phyloP scores from a whole-genome alignment of 768 basidiomycete genomes.

The Nevesoporus exiguus region DNA sequence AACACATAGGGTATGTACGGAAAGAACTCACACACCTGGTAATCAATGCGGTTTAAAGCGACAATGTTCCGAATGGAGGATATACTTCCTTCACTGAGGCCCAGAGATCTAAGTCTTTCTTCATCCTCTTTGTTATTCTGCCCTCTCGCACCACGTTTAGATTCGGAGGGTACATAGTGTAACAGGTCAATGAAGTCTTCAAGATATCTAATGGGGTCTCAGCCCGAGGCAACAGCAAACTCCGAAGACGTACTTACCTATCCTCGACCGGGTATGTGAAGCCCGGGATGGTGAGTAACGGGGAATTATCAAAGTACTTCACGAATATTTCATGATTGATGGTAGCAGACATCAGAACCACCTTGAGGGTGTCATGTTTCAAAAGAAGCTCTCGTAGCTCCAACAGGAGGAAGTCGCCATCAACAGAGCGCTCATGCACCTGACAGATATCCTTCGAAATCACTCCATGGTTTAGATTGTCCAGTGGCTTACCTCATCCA shows the following conservation, averaged over 20 bases:
- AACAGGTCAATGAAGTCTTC: constrained; percentile 70
- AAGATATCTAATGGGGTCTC: constrained; percentile 56
- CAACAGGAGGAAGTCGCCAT: constrained; percentile 85
- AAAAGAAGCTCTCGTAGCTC: constrained; percentile 75
- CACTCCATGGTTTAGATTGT: not conserved
- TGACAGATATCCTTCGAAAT: constrained; percentile 25
- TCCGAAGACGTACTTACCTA: constrained; percentile 40
- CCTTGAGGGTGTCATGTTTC: constrained; percentile 62
- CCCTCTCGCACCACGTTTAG: constrained; percentile 31
- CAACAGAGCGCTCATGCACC: constrained; percentile 91
- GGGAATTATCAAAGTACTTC: constrained; percentile 78
- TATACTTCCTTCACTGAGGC: constrained; percentile 50
- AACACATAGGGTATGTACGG: not conserved
- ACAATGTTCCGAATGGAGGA: constrained; percentile 58
- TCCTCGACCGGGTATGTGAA: constrained; percentile 76
- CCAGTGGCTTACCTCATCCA: constrained; percentile 71
- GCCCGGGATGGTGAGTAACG: constrained; percentile 81
- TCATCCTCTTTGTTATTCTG: constrained; percentile 39
- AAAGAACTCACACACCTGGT: constrained; percentile 44
- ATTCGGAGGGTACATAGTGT: constrained; percentile 48
- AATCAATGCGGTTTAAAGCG: constrained; percentile 67
- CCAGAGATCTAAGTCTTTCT: constrained; percentile 46
- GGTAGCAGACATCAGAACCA: constrained; percentile 92
- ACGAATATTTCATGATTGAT: constrained; percentile 88
- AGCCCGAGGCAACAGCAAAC: not conserved